Conservation (phyloP, 2,329 filamentous ascomycete species). For the Coleophoma cylindrospora region DNA sequence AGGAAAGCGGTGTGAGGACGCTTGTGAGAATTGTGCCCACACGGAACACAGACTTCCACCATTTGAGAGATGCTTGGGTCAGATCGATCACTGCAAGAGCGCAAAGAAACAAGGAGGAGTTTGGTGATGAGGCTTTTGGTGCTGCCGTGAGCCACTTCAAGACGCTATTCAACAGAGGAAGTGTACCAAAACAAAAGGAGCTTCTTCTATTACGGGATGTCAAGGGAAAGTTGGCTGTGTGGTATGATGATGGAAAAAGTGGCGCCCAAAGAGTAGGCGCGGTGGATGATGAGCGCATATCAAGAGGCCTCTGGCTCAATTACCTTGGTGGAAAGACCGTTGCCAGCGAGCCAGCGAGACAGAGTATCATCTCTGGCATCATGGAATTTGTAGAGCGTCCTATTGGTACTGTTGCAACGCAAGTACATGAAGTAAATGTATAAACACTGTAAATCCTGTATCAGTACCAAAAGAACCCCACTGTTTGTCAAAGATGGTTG, state of each 20-base stretch:
- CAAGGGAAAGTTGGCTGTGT: constrained; percentile 60
- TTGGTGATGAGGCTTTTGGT: constrained; percentile 73
- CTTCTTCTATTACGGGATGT: constrained; percentile 66
- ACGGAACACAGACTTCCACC: constrained; percentile 90
- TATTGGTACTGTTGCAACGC: constrained; percentile 78
- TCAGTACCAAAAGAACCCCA: background rate
- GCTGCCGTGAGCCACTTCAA: constrained; percentile 73
- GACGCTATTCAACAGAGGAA: constrained; percentile 72
- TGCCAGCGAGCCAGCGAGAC: constrained; percentile 75
- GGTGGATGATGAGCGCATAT: constrained; percentile 74
- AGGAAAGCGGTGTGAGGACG: constrained; percentile 63
- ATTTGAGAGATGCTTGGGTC: constrained; percentile 88
- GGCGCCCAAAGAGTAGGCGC: constrained; percentile 56
- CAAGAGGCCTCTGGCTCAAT: constrained; percentile 79
- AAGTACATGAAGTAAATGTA: constrained; percentile 43
- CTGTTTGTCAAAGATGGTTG: background rate
- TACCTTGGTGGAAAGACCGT: constrained; percentile 86
- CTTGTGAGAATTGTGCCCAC: constrained; percentile 82
- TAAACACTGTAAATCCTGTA: background rate
- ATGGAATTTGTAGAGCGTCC: constrained; percentile 86
- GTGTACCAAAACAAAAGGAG: constrained; percentile 75
- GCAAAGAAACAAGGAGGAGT: constrained; percentile 47
- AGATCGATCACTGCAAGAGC: constrained; percentile 74
- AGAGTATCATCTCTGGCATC: constrained; percentile 80
- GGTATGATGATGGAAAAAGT: constrained; percentile 54